phyloP scores from a whole-genome alignment of 1,284 basidiomycete genomes.

The Cutaneotrichosporon arboriforme region DNA sequence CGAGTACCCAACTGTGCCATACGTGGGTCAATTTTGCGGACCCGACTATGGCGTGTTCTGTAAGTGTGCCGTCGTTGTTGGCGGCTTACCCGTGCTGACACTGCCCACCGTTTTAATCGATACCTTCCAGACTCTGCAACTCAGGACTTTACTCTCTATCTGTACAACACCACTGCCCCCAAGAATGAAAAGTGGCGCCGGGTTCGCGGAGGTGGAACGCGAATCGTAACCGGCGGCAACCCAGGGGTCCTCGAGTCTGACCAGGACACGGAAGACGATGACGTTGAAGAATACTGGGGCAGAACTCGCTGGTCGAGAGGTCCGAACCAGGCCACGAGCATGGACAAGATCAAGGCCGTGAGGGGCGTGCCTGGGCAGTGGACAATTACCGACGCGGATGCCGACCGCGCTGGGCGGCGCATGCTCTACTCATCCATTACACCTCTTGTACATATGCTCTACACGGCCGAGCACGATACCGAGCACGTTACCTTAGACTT shows the following conservation, averaged over 20 bases:
- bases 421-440: constrained; percentile 89
- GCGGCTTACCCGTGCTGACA: constrained; percentile 14
- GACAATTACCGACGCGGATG: constrained; percentile 93
- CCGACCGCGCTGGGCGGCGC: constrained; percentile 86
- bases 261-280: constrained; percentile 19
- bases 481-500: constrained; percentile 71
- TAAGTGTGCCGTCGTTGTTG: constrained; percentile 21
- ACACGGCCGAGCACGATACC: constrained; percentile 64
- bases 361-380: constrained; percentile 69
- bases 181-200: background rate
- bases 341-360: constrained; percentile 73
- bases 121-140: constrained; percentile 46
- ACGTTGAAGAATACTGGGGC: constrained; percentile 41
- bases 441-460: constrained; percentile 77
- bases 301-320: constrained; percentile 11
- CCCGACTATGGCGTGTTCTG: constrained; percentile 40
- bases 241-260: background rate
- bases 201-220: constrained; percentile 4
- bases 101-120: constrained; percentile 41
- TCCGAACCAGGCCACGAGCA: constrained; percentile 48
- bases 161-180: constrained; percentile 64
- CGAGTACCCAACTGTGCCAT: constrained; percentile 69
- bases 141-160: constrained; percentile 75
- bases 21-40: constrained; percentile 83
- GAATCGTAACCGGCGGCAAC: constrained; percentile 4